Evolutionary conservation across 2,329 filamentous ascomycete genomes (phyloP), one percentile per base, ranked within the genome.

Genomic region (Colletotrichum filicis): DNA sequence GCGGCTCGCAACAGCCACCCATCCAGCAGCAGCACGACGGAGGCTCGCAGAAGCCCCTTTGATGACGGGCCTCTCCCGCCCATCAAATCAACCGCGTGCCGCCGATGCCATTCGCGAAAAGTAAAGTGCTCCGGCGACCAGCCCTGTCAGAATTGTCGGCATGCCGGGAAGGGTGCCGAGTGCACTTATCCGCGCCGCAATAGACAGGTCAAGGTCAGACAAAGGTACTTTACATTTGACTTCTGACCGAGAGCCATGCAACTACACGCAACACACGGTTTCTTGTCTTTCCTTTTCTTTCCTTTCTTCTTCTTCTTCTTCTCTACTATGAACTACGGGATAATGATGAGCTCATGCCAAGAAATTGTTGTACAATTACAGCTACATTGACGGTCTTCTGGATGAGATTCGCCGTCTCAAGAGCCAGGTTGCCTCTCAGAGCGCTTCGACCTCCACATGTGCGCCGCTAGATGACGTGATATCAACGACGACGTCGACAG

Each of bases 121-220:
- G 80, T 82, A 9, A 82, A 81, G 61, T 82, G 81, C 46, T 80
- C 80, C 1, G 81, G 81, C 1, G 80, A 79, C 1, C 75, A 77
- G 19, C 81, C 81, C 2, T 82, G 81, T 53, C 74, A 77, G 12
- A 82, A 80, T 59, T 82, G 81, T 60, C 74, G 72, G 30, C 79
- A 80, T 66, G 77, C 80, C 7, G 79, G 77, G 5, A 79, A 79
- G 65, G 78, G 76, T 14, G 62, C 75, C 2, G 80, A 81, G 19
- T 82, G 81, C 56, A 76, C 76, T 7, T 82, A 82, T 74, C 80
- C 81, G 6, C 76, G 79, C 7, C 80, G 81, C 63, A 79, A 80
- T 42, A 77, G 79, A 2, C 74, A 81, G 32, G 76, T 82, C 55
- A 79, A 80, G 75, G 79, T 82, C n/a, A 80, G 76, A 66, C 78